A percentile compares a stretch with the other conserved stretches of the same genome.
Conservation (phyloP, 768 basidiomycete genomes). For the Termitomyces sp. region DNA sequence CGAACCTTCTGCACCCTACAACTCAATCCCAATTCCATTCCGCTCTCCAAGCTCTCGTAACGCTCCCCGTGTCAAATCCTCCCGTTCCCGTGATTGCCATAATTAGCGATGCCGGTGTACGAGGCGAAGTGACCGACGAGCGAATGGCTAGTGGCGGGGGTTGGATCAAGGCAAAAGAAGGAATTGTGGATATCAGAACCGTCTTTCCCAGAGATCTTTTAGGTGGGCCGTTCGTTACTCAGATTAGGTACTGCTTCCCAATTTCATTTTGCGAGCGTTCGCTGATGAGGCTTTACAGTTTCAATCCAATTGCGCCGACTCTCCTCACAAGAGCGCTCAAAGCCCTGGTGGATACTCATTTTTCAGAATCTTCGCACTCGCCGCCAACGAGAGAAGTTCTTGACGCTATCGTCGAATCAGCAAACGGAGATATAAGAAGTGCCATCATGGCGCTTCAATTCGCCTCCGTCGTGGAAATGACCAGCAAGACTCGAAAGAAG, state of each 20-base stretch:
- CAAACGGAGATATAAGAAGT: slow-evolving; percentile 90
- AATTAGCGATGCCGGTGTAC: slow-evolving; percentile 77
- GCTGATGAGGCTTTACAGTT: slow-evolving; percentile 44
- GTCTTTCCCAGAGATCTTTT: slow-evolving; percentile 71
- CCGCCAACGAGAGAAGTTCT: slow-evolving; percentile 64
- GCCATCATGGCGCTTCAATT: slow-evolving; percentile 95
- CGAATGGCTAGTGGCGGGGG: slow-evolving; percentile 37
- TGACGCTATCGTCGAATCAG: slow-evolving; percentile 72
- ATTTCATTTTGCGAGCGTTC: background rate
- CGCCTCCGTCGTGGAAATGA: slow-evolving; percentile 51
- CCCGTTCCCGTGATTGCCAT: slow-evolving; percentile 76
- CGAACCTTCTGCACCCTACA: slow-evolving; percentile 77
- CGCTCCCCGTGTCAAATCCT: slow-evolving; percentile 29
- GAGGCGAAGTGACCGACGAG: slow-evolving; percentile 65
- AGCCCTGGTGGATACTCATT: slow-evolving; percentile 49
- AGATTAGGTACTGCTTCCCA: slow-evolving; percentile 56
- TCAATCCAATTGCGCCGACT: slow-evolving; percentile 90
- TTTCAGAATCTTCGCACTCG: slow-evolving; percentile 31
- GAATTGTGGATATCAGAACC: slow-evolving; percentile 64
- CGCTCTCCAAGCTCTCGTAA: slow-evolving; percentile 57
- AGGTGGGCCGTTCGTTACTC: slow-evolving; percentile 71
- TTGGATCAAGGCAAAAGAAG: slow-evolving; percentile 45
- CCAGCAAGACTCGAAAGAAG: slow-evolving; percentile 33
- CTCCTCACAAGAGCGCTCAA: slow-evolving; percentile 79
- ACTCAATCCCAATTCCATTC: slow-evolving; percentile 75